Percentiles rank a stretch among this genome's conserved stretches.
Conservation (phyloP, 2,329 filamentous ascomycete species). For the Alternaria gansuensis region DNA sequence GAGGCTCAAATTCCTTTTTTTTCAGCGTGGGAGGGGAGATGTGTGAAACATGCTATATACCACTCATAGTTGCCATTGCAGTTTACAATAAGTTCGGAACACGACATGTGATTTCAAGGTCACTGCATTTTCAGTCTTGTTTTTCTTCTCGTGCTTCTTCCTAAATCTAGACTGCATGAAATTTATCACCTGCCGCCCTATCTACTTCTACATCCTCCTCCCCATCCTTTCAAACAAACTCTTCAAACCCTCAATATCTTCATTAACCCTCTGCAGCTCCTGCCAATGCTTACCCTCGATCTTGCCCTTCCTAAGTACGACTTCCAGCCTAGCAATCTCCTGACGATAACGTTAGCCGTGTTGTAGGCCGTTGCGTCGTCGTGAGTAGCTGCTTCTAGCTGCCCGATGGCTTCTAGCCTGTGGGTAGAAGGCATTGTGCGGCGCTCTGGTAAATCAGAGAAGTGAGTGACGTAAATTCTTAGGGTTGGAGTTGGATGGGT, state of each 20-base stretch:
- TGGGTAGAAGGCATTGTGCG: background rate
- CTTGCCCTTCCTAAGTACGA: background rate
- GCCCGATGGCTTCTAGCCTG: background rate
- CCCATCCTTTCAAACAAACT: background rate
- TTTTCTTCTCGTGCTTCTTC: too few relatives aligned
- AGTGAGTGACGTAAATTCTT: background rate
- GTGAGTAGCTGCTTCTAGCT: background rate
- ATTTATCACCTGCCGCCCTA: background rate
- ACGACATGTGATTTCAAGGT: background rate
- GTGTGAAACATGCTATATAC: constrained; percentile 1
- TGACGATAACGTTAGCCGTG: background rate
- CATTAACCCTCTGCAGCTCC: background rate
- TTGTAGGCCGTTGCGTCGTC: background rate
- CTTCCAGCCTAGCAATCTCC: background rate
- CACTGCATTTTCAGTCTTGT: too few relatives aligned
- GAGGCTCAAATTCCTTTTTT: background rate
- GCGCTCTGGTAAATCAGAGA: background rate
- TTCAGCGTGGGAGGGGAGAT: background rate
- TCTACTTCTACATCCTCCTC: background rate
- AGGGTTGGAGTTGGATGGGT: background rate
- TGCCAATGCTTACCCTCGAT: background rate
- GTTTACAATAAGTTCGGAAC: background rate
- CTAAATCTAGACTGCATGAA: too few relatives aligned
- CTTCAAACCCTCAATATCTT: background rate
- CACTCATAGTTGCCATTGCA: constrained; percentile 3